A percentile compares a stretch with the other conserved stretches of the same genome.
Evolutionary conservation across 257 asterid species (phyloP).

Genomic region (Capsicum pubescens): DNA sequence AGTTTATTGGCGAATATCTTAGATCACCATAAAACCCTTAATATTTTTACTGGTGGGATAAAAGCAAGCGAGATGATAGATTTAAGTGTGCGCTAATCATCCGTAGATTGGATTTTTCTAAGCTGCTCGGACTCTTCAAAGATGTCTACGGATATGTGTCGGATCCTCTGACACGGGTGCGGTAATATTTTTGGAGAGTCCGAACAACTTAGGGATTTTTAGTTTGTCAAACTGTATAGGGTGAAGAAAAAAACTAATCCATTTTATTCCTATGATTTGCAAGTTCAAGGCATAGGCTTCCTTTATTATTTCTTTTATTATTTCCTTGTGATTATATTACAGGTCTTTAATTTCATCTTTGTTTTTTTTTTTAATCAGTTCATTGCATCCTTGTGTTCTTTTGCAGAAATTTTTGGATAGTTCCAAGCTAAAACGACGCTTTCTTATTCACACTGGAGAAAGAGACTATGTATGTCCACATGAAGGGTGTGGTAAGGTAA

Average conservation of each 20-base stretch:
- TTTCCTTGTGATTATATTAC: neutral
- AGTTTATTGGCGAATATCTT: neutral
- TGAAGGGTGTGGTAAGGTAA: slow-evolving; percentile 99
- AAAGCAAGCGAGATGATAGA: neutral
- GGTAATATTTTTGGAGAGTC: too few relatives aligned
- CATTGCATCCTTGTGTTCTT: slow-evolving; percentile 32
- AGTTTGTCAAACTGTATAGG: neutral
- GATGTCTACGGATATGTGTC: too few relatives aligned
- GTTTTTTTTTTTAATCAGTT: too few relatives aligned
- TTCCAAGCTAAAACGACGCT: slow-evolving; percentile 95
- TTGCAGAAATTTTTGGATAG: slow-evolving; percentile 99
- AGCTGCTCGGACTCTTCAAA: too few relatives aligned
- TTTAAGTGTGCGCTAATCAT: neutral
- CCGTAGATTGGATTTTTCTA: neutral
- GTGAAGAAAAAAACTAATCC: neutral
- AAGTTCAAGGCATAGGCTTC: neutral
- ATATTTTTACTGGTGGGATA: slow-evolving; percentile 1
- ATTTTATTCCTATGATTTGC: neutral
- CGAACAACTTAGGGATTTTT: too few relatives aligned
- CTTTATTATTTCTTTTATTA: neutral
- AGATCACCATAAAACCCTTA: neutral
- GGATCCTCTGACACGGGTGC: too few relatives aligned
- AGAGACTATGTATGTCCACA: slow-evolving; percentile 95
- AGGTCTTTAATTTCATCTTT: neutral
- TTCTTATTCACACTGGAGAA: slow-evolving; percentile 96